These are phyloP conservation scores for Vitis labrusca DNA, from an alignment of 164 flowering plant genomes.

Conservation along the genomic window DNA sequence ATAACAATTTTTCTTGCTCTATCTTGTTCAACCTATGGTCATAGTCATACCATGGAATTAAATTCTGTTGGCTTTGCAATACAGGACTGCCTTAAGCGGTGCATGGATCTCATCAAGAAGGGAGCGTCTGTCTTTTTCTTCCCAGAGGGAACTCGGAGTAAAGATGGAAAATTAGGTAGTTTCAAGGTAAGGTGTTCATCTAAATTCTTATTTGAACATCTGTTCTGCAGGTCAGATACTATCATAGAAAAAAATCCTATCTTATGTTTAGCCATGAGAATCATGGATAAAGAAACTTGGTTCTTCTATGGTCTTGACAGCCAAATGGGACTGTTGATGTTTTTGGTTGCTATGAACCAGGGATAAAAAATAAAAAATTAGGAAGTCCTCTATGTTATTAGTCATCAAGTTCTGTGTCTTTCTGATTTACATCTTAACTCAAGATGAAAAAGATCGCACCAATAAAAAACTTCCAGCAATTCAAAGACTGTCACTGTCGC, in stretches of 20 bases:
- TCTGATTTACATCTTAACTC: too few species aligned
- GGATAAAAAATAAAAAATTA: too few species aligned
- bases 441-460: too few species aligned
- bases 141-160: conserved; percentile 96
- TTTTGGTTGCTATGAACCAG: too few species aligned
- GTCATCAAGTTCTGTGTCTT: too few species aligned
- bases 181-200: conserved; percentile 66
- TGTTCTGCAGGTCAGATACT: not conserved
- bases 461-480: too few species aligned
- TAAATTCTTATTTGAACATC: not conserved
- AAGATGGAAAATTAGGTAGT: conserved; percentile 71
- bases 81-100: conserved; percentile 82
- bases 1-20: not conserved
- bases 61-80: conserved; percentile 15
- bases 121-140: conserved; percentile 97
- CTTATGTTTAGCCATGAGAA: too few species aligned
- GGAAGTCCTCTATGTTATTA: too few species aligned
- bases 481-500: not conserved
- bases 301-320: too few species aligned
- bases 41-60: not conserved
- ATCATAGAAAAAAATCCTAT: too few species aligned
- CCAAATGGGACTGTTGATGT: too few species aligned
- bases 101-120: conserved; percentile 72
- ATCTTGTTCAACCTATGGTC: not conserved
- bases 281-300: too few species aligned